Base-by-base conservation (phyloP, 2,329 filamentous ascomycete species). In the Botrytis pseudocinerea region DNA sequence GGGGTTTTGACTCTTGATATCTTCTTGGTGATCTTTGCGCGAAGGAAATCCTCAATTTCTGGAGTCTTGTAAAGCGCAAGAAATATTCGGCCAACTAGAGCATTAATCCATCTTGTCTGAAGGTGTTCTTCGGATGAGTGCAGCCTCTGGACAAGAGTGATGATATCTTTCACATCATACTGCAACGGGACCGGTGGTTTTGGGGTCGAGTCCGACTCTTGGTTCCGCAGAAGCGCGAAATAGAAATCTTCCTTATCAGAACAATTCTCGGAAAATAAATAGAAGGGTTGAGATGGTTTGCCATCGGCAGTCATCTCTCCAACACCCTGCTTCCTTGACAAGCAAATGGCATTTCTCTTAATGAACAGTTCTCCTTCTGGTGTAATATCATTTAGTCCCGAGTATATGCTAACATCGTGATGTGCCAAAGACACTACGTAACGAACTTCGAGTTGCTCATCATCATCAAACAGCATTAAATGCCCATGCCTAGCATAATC, bases 191-290 rank as follows among this genome's bases (percentile, higher is more conserved):
- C 86, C 0, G 94, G 94, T 1, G 90, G 87, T 35, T 85, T 85
- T 3, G 85, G 83, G 57, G 87, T 86, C 73, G 89, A 86, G 25
- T 88, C 87, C 78, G 91, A 90, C 77, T 94, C 91, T 80, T 97
- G 93, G 76, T 95, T 97, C 78, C 91, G 90, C 57, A 99, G 85
- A 77, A 99, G 85, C 20, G 95, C 93, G 82, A 97, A 95, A 82
- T 99, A 99, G 83, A 99, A 98, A 81, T 99, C 96, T 82, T 99
- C 96, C 82, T 99, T 99, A 64, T 96, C 94, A 0, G 95, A 97
- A 81, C 93, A 93, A 79, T 97, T 97, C 77, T 98, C 94, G 0
- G 93, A 97, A 82, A 98, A 99, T 7, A 99, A 85, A 80, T 91
- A 98, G 83, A 98, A 98, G 0, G 96, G 94, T 77, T 93, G 95